phyloP scores from a whole-genome alignment of 2,329 filamentous ascomycete species.

The Pseudocercospora ulei region DNA sequence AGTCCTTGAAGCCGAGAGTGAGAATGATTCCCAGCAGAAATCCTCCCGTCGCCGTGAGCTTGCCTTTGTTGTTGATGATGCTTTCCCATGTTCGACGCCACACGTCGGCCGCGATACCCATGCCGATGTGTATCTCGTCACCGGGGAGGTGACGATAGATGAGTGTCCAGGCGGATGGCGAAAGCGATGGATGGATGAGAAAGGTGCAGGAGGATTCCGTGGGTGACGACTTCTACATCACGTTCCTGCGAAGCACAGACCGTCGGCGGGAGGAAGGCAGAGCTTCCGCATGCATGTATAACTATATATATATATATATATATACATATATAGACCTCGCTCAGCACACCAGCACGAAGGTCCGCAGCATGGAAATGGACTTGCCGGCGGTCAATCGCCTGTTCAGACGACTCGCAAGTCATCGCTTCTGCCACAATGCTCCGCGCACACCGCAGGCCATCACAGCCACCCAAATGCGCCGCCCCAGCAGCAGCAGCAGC shows the following conservation, averaged over 20 bases:
- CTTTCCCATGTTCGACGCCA: constrained; percentile 28
- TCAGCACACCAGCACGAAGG: too few species aligned
- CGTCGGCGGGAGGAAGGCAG: background rate
- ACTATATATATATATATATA: too few species aligned
- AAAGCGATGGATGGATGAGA: background rate
- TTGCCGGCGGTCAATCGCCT: constrained; percentile 66
- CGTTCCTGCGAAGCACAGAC: constrained; percentile 10
- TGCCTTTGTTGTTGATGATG: constrained; percentile 31
- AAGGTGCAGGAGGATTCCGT: background rate
- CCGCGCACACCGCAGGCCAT: constrained; percentile 49
- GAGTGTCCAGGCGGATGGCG: too few species aligned
- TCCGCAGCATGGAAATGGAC: constrained; percentile 53
- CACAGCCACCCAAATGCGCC: constrained; percentile 21
- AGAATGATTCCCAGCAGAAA: constrained; percentile 69
- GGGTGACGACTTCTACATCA: constrained; percentile 1
- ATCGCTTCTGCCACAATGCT: constrained; percentile 42
- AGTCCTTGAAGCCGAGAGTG: constrained; percentile 67
- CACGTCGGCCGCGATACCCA: constrained; percentile 24
- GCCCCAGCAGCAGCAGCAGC: constrained; percentile 19
- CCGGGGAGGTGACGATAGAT: too few species aligned
- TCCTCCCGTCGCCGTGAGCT: constrained; percentile 32
- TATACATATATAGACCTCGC: too few species aligned
- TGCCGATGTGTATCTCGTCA: too few species aligned
- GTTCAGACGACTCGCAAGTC: constrained; percentile 75
- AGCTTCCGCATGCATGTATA: too few species aligned